These are phyloP conservation scores for Cladobotryum mycophilum DNA, from an alignment of 2,329 filamentous ascomycete species.

Conservation along the genomic window DNA sequence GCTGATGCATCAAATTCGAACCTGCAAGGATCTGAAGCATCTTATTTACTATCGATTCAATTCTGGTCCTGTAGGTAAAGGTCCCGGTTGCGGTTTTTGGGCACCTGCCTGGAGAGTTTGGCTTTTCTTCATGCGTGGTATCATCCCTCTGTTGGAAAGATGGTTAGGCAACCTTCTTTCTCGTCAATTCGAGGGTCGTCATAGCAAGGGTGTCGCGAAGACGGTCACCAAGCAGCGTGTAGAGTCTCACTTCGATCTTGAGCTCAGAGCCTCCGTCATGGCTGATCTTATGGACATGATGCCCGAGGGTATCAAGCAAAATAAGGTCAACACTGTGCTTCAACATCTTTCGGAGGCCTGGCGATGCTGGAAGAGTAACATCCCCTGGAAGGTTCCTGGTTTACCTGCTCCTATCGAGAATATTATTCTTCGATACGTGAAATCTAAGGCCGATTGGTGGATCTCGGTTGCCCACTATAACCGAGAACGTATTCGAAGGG, in stretches of 20 bases:
- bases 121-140: constrained; percentile 98
- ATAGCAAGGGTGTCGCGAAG: constrained; percentile 98
- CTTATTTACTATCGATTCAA: constrained; percentile 99
- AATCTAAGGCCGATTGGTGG: constrained; percentile 99
- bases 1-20: constrained; percentile 98
- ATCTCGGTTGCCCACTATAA: constrained; percentile 99
- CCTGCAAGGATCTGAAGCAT: constrained; percentile 98
- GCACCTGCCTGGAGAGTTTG: constrained; percentile 97
- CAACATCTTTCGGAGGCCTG: constrained; percentile 97
- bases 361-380: constrained; percentile 99
- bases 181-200: constrained; percentile 94
- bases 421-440: constrained; percentile 96
- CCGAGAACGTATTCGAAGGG: constrained; percentile 89
- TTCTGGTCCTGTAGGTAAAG: constrained; percentile 91
- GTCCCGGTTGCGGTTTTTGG: constrained; percentile 98
- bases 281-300: constrained; percentile 99
- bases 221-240: constrained; percentile 99
- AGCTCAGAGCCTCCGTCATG: constrained; percentile 97
- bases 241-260: constrained; percentile 95
- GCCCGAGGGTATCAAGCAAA: constrained; percentile 99
- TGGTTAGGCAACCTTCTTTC: constrained; percentile 97
- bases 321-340: constrained; percentile 96
- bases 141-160: constrained; percentile 90
- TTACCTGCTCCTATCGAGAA: constrained; percentile 96
- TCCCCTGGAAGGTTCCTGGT: constrained; percentile 98